Percentiles rank a stretch among this genome's conserved stretches.
These are phyloP conservation scores for Garcia nutans DNA, from an alignment of 345 rosid species.

Conservation along the genomic window DNA sequence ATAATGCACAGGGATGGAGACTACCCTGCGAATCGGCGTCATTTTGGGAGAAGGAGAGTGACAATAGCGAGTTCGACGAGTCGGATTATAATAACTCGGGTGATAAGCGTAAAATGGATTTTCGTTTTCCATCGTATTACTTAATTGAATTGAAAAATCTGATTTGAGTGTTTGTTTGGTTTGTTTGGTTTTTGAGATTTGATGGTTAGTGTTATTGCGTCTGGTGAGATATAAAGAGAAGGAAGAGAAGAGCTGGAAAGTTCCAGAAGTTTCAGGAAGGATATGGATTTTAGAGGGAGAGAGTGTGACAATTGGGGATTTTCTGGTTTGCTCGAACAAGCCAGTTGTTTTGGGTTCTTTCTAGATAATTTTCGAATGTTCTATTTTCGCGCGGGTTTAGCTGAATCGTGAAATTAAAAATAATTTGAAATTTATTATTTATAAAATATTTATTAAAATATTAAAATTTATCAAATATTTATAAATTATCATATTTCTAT, in stretches of 20 bases:
- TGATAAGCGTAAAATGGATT: too few relatives aligned
- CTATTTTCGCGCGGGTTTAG: neutral
- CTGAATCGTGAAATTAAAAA: too few relatives aligned
- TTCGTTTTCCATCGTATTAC: too few relatives aligned
- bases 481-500: too few relatives aligned
- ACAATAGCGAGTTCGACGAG: conserved; percentile 6
- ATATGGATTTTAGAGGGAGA: neutral
- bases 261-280: conserved; percentile 43
- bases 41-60: neutral
- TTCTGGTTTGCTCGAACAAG: too few relatives aligned
- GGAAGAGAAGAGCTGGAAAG: conserved; percentile 3
- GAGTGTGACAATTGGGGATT: too few relatives aligned
- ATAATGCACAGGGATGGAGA: conserved; percentile 49
- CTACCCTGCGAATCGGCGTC: conserved; percentile 31
- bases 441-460: too few relatives aligned
- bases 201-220: neutral
- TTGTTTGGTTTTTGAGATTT: neutral
- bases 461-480: too few relatives aligned
- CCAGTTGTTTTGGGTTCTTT: conserved; percentile 14
- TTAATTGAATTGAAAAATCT: too few relatives aligned
- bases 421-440: too few relatives aligned
- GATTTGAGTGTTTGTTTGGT: too few relatives aligned
- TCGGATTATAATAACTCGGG: conserved; percentile 4
- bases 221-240: neutral
- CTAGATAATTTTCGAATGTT: conserved; percentile 30